A percentile compares a stretch with the other conserved stretches of the same genome.
Conservation (phyloP, 352 stramenopile genomes). For the Globisporangium orthogonon region DNA sequence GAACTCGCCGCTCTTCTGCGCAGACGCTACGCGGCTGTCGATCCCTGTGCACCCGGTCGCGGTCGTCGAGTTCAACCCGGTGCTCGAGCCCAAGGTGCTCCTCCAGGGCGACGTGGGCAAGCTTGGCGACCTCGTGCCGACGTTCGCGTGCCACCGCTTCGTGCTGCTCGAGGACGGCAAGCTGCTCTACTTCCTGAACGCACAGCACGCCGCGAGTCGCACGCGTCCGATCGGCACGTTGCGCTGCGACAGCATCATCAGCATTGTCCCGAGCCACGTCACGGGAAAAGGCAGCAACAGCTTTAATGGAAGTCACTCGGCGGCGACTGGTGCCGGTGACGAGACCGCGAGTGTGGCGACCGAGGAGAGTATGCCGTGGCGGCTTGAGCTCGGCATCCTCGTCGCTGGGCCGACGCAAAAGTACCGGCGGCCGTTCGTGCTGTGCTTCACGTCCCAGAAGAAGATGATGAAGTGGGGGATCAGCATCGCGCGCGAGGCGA, state of each 20-base stretch:
- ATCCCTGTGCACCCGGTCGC: slow-evolving; percentile 79
- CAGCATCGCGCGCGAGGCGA: slow-evolving; percentile 66
- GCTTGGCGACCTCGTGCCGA: slow-evolving; percentile 63
- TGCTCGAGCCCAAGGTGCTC: slow-evolving; percentile 63
- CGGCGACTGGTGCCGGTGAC: slow-evolving; percentile 35
- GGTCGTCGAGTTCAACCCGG: slow-evolving; percentile 65
- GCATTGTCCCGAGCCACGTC: slow-evolving; percentile 65
- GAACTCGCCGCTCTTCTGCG: slow-evolving; percentile 75
- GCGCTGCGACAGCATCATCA: slow-evolving; percentile 78
- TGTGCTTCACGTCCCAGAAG: slow-evolving; percentile 73
- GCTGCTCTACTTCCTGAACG: slow-evolving; percentile 71
- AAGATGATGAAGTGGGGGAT: slow-evolving; percentile 87
- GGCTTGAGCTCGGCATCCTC: slow-evolving; percentile 65
- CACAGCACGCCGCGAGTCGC: slow-evolving; percentile 41
- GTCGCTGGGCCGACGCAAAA: slow-evolving; percentile 47
- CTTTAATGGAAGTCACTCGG: slow-evolving; percentile 47
- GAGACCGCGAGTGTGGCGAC: slow-evolving; percentile 5
- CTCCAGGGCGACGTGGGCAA: slow-evolving; percentile 71
- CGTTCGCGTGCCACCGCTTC: slow-evolving; percentile 62
- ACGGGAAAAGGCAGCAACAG: slow-evolving; percentile 22
- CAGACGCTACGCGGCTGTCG: slow-evolving; percentile 43
- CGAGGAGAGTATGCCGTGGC: slow-evolving; percentile 67
- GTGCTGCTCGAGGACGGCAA: slow-evolving; percentile 76
- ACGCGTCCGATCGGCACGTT: slow-evolving; percentile 70
- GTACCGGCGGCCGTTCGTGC: slow-evolving; percentile 69